A percentile compares a stretch with the other conserved stretches of the same genome.
Conservation (phyloP, 2,329 filamentous ascomycete species). For the Aspergillus proliferans region DNA sequence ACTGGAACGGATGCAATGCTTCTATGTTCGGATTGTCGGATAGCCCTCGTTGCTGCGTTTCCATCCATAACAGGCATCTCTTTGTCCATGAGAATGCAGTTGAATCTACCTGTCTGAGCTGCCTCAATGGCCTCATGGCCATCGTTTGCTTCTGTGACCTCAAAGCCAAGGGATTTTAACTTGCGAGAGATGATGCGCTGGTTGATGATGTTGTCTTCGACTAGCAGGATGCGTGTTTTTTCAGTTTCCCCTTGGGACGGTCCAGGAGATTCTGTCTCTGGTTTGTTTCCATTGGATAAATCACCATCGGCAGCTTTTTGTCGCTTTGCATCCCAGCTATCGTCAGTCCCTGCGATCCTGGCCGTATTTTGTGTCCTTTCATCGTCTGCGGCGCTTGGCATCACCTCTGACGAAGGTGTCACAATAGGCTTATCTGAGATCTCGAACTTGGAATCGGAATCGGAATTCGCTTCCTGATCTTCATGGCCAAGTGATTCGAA, state of each 20-base stretch:
- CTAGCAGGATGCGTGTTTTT: conserved; percentile 28
- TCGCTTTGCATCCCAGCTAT: not conserved
- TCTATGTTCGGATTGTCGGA: conserved; percentile 60
- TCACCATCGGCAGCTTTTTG: not conserved
- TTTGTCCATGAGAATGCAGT: conserved; percentile 71
- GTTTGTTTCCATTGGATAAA: not conserved
- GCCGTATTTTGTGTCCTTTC: conserved; percentile 6
- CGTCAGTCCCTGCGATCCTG: conserved; percentile 1
- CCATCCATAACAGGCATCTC: conserved; percentile 84
- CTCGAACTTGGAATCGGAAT: conserved; percentile 2
- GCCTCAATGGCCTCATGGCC: conserved; percentile 40
- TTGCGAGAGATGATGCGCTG: conserved; percentile 34
- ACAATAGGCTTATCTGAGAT: conserved; percentile 12
- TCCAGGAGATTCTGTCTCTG: not conserved
- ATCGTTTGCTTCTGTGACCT: conserved; percentile 31
- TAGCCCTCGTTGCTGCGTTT: conserved; percentile 63
- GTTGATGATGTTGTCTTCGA: conserved; percentile 43
- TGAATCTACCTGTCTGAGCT: conserved; percentile 36
- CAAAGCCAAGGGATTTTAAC: conserved; percentile 30
- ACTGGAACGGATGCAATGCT: conserved; percentile 35
- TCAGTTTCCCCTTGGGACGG: not conserved
- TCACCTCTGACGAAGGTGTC: conserved; percentile 6
- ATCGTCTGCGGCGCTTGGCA: conserved; percentile 3
- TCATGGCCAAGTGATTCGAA: conserved; percentile 14
- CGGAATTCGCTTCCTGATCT: not conserved